phyloP scores from a whole-genome alignment of 148 eudicot species.

The Tetragonia tetragonoides region DNA sequence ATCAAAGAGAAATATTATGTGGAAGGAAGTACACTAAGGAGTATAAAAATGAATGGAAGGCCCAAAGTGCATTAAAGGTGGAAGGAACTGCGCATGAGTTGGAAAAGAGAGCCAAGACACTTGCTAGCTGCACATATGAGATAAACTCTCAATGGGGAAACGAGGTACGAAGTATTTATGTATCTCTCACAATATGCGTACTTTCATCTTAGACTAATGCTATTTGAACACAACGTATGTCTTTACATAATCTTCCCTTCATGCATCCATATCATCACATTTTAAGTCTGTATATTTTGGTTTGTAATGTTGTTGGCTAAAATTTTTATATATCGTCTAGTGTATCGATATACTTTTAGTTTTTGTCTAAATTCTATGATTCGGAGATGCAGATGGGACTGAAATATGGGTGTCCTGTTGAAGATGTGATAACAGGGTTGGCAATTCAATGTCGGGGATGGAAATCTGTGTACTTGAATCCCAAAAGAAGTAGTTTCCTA shows the following conservation, averaged over 20 bases:
- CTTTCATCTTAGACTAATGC: too few species aligned
- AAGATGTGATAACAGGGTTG: conserved; percentile 81
- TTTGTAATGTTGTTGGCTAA: too few species aligned
- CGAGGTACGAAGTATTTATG: conserved; percentile 40
- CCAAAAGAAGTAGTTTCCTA: conserved; percentile 48
- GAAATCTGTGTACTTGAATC: conserved; percentile 66
- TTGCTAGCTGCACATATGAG: conserved; percentile 68
- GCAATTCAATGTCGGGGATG: conserved; percentile 74
- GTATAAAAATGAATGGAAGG: conserved; percentile 36
- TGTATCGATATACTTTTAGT: too few species aligned
- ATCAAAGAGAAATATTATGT: conserved; percentile 60
- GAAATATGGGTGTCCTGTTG: conserved; percentile 74
- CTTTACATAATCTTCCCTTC: too few species aligned
- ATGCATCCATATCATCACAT: too few species aligned
- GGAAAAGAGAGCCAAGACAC: conserved; percentile 42
- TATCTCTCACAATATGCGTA: too few species aligned
- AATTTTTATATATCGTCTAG: too few species aligned
- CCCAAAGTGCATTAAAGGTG: conserved; percentile 5
- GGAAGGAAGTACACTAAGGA: conserved; percentile 49
- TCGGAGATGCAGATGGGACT: conserved; percentile 57
- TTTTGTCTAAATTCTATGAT: too few species aligned
- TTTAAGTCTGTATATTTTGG: too few species aligned
- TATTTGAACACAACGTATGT: too few species aligned
- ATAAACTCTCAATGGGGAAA: conserved; percentile 73
- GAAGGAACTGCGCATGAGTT: conserved; percentile 34